Conservation (phyloP, 2,329 filamentous ascomycete species). For the Plectosphaerella sp. region DNA sequence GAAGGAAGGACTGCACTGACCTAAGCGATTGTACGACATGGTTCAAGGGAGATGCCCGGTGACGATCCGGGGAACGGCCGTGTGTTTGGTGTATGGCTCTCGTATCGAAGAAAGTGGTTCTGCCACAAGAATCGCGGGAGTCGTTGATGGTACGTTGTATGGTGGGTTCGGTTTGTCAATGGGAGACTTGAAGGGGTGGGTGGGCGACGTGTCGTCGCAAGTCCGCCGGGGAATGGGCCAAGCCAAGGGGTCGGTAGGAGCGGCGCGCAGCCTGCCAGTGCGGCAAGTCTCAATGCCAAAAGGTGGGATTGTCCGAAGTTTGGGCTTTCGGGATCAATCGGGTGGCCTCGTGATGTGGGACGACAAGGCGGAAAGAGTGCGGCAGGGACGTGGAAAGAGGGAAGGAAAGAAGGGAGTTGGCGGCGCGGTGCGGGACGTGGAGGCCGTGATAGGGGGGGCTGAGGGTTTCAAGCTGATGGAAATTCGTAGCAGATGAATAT, state of each 20-base stretch:
- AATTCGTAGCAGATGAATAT: conserved; percentile 3
- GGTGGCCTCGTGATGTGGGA: not conserved
- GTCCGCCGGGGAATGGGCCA: not conserved
- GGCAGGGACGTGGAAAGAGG: not conserved
- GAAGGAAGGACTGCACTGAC: conserved; percentile 42
- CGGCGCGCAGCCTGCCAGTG: too few species aligned
- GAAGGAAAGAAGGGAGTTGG: not conserved
- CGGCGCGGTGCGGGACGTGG: not conserved
- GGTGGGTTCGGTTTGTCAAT: too few species aligned
- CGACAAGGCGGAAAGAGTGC: not conserved
- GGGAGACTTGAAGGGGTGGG: not conserved
- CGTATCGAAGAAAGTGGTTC: not conserved
- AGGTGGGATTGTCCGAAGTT: not conserved
- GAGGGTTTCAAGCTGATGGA: conserved; percentile 5
- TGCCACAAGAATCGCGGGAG: not conserved
- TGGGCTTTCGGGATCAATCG: not conserved
- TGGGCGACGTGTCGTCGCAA: not conserved
- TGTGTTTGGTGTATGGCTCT: conserved; percentile 8
- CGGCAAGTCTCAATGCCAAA: not conserved
- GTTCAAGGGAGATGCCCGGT: conserved; percentile 15
- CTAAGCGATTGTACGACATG: conserved; percentile 74
- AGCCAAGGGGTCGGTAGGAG: not conserved
- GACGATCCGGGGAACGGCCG: conserved; percentile 6
- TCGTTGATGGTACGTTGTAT: too few species aligned
- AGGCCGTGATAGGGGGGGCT: not conserved